Percentiles rank a stretch among this genome's conserved stretches.
Evolutionary conservation across 2,329 filamentous ascomycete species (phyloP).

Genomic region (Stagonosporopsis rhizophila): DNA sequence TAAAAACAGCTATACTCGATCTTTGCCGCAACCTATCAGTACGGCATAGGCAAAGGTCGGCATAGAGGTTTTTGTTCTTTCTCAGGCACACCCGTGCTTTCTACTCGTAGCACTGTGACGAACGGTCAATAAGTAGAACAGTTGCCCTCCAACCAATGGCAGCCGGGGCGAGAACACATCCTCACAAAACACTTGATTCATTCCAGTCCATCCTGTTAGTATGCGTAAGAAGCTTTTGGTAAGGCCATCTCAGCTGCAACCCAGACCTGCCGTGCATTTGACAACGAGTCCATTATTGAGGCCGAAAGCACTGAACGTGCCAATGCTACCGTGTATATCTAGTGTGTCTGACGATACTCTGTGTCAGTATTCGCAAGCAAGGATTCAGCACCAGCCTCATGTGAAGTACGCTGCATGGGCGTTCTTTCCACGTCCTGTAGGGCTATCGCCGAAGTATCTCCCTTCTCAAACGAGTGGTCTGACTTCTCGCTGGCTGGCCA

Average conservation of each 20-base stretch:
- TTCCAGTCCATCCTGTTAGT: background rate
- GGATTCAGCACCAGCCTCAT: too few relatives aligned
- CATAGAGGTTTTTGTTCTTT: background rate
- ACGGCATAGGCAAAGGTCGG: background rate
- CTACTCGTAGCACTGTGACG: background rate
- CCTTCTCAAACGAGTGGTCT: too few relatives aligned
- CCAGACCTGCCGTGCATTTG: background rate
- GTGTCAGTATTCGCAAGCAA: too few relatives aligned
- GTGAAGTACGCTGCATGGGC: too few relatives aligned
- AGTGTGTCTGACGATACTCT: too few relatives aligned
- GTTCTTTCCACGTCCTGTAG: too few relatives aligned
- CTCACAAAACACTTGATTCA: background rate
- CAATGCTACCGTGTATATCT: too few relatives aligned
- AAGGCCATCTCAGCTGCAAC: background rate
- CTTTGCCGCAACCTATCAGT: background rate
- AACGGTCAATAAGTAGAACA: background rate
- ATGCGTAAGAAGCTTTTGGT: background rate
- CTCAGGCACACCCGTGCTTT: background rate
- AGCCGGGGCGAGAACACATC: background rate
- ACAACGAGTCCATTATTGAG: background rate
- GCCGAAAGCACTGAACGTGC: too few relatives aligned
- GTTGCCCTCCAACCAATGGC: constrained; percentile 2
- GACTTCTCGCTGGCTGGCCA: too few relatives aligned
- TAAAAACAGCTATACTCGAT: background rate
- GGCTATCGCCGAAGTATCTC: too few relatives aligned